Conservation (phyloP, 495 filamentous ascomycete genomes). For the Parachaetomium inaequale region DNA sequence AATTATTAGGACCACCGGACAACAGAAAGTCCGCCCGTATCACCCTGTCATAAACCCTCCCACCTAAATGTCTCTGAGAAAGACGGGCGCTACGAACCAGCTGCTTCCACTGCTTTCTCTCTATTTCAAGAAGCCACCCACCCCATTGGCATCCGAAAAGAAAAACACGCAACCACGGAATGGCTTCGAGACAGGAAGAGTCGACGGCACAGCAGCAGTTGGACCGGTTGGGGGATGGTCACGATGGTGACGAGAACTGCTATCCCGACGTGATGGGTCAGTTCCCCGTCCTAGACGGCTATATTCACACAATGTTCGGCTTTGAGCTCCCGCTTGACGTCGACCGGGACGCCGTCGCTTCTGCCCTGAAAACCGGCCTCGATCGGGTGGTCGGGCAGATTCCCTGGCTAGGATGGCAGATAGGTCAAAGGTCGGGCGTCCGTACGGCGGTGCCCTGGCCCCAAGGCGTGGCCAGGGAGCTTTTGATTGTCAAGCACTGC, state of each 20-base stretch:
- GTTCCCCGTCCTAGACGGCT: not conserved
- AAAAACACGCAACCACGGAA: not conserved
- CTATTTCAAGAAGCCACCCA: no score
- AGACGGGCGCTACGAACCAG: not conserved
- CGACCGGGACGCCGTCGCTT: not conserved
- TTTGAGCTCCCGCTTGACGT: not conserved
- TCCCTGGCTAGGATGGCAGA: not conserved
- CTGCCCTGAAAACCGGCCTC: not conserved
- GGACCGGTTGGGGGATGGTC: no score
- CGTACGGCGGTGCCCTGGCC: not conserved
- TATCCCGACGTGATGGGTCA: not conserved
- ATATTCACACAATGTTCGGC: not conserved
- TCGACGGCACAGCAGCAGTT: not conserved
- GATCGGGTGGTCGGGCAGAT: not conserved
- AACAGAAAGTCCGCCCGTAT: not conserved
- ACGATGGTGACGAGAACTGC: not conserved
- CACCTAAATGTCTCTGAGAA: not conserved
- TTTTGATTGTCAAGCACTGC: not conserved
- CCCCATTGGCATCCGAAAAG: not conserved
- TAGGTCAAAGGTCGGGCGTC: not conserved
- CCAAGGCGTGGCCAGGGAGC: not conserved
- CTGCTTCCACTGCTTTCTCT: no score
- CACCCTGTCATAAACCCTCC: not conserved
- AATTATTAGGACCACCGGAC: no score
- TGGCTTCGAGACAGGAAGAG: not conserved